Base-by-base conservation (phyloP, 768 basidiomycete species). In the Suillus sp. region DNA sequence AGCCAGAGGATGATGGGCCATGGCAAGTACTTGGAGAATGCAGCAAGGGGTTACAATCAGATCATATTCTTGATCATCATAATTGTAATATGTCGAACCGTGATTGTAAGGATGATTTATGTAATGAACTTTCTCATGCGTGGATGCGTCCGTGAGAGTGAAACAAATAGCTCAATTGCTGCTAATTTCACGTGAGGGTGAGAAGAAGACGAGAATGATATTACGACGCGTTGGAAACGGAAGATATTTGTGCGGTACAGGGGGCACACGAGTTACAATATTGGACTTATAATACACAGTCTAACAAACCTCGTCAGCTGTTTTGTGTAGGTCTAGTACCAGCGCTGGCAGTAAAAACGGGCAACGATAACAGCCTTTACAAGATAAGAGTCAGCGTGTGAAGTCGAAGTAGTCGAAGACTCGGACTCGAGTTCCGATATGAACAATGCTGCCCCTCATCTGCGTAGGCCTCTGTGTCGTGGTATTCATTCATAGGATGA, bases 51-150 rank as follows among this genome's bases (percentile, higher is more conserved):
- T n/a, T n/a, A n/a, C n/a, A n/a, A n/a, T n/a, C n/a, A n/a, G n/a
- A n/a, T n/a, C n/a, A n/a, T n/a, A n/a, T n/a, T n/a, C n/a, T n/a
- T n/a, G n/a, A n/a, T n/a, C n/a, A n/a, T n/a, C n/a, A n/a, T n/a
- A n/a, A n/a, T n/a, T n/a, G n/a, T n/a, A n/a, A n/a, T n/a, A n/a
- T n/a, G n/a, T n/a, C n/a, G n/a, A n/a, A n/a, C n/a, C n/a, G n/a
- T n/a, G n/a, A n/a, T 34, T 47, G 10, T 25, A 11, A 5, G 7
- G 22, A 25, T 5, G 11, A 47, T 43, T 18, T 6, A 43, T 20
- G 9, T 30, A 32, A 42, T 66, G n/a, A 70, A 48, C 6, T 48
- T 48, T 48, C 47, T 27, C 47, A 27, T 48, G 3, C 7, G 25
- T 48, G 14, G 14, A 43, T n/a, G 22, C 14, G 14, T 14, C 47